These are phyloP conservation scores for Poa annua DNA, from an alignment of 176 grass and related monocot species.

Conservation along the genomic window DNA sequence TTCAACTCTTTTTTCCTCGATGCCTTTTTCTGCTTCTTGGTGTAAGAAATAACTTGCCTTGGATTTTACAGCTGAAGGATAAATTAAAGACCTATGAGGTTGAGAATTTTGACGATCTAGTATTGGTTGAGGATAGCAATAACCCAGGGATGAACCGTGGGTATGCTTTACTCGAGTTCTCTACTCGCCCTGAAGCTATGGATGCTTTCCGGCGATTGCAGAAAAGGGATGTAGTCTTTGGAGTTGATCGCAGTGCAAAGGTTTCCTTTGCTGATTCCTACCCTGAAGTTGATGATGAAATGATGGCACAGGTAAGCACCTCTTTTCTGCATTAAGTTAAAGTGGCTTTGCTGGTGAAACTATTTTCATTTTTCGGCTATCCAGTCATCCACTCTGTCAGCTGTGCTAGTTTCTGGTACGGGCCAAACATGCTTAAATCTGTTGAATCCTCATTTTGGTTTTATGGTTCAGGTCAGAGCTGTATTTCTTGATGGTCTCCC, in stretches of 20 bases:
- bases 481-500: conserved; percentile 91
- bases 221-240: conserved; percentile 88
- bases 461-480: conserved; percentile 77
- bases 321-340: conserved; percentile 21
- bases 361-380: not conserved
- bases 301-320: conserved; percentile 83
- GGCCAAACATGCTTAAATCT: not conserved
- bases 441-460: conserved; percentile 40
- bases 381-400: not conserved
- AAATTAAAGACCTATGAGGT: conserved; percentile 89
- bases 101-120: conserved; percentile 81
- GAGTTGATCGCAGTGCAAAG: conserved; percentile 81
- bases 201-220: conserved; percentile 83
- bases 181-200: conserved; percentile 84
- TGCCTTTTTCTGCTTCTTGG: conserved; percentile 26
- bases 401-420: not conserved
- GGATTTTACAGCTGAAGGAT: conserved; percentile 72
- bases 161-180: conserved; percentile 95
- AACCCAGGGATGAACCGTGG: conserved; percentile 90
- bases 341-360: not conserved
- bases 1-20: conserved; percentile 8
- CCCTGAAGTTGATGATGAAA: conserved; percentile 82
- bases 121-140: conserved; percentile 73
- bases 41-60: conserved; percentile 42
- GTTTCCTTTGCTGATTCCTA: conserved; percentile 96